Conservation (phyloP, 176 grass and related monocot species). For the Oryza officinalis region DNA sequence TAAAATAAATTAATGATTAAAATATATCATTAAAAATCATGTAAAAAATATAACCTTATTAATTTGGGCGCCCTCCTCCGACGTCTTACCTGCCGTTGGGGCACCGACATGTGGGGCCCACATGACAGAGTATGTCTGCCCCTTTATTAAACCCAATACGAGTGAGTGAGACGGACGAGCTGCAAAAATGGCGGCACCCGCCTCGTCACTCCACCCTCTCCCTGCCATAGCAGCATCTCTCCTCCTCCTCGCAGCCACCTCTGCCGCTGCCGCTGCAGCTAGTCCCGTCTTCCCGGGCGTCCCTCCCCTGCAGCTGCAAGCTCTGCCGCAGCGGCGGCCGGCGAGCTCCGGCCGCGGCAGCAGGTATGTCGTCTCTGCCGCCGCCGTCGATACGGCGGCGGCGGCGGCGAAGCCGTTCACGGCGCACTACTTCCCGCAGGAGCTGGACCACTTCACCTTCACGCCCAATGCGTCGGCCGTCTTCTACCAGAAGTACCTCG, state of each 20-base stretch:
- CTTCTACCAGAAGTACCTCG: slow-evolving; percentile 88
- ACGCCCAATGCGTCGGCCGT: slow-evolving; percentile 56
- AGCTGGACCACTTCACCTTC: slow-evolving; percentile 99
- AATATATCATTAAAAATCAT: no score
- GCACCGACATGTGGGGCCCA: no score
- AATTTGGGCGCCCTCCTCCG: no score
- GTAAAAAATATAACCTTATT: no score
- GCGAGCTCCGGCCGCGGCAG: background rate
- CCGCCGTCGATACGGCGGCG: background rate
- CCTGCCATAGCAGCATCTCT: background rate
- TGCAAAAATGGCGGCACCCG: slow-evolving; percentile 5
- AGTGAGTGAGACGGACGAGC: background rate
- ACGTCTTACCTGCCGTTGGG: no score
- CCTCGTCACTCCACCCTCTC: background rate
- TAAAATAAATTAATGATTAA: no score
- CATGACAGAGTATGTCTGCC: background rate
- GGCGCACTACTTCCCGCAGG: slow-evolving; percentile 80
- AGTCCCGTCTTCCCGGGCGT: background rate
- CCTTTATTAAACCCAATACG: background rate
- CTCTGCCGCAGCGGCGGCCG: background rate
- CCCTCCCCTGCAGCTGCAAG: slow-evolving; percentile 11
- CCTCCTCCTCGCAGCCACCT: background rate
- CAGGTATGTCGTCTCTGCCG: background rate
- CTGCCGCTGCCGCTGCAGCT: background rate
- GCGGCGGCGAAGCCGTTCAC: slow-evolving; percentile 53